Evolutionary conservation across 2,329 filamentous ascomycete species (phyloP).

Genomic region (Leptographium galeiforme): DNA sequence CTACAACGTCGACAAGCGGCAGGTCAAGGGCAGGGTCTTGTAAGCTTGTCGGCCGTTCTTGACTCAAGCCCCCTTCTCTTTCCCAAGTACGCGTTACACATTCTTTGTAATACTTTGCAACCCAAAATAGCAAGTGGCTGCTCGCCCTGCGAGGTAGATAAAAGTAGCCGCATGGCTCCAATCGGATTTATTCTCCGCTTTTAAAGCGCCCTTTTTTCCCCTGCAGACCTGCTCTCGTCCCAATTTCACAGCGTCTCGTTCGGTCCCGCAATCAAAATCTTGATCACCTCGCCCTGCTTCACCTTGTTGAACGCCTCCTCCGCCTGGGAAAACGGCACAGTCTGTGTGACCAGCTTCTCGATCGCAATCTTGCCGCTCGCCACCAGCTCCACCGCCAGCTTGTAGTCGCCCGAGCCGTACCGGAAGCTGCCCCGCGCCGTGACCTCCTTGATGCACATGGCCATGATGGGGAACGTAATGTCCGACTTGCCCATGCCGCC

Average conservation of each 20-base stretch:
- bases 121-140: too few species aligned
- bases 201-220: too few species aligned
- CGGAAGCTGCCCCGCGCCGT: conserved; percentile 80
- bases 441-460: conserved; percentile 78
- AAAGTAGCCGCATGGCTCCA: too few species aligned
- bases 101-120: background rate
- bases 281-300: conserved; percentile 66
- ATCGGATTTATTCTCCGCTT: too few species aligned
- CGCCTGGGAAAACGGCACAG: conserved; percentile 68
- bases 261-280: conserved; percentile 53
- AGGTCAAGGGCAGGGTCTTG: conserved; percentile 6
- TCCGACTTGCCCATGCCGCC: conserved; percentile 82
- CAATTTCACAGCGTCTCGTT: conserved; percentile 38
- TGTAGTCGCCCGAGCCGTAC: conserved; percentile 80
- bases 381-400: conserved; percentile 67
- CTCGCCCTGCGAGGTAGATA: too few species aligned
- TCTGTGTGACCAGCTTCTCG: conserved; percentile 67
- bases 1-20: conserved; percentile 1
- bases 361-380: conserved; percentile 60
- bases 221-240: background rate
- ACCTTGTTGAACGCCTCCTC: conserved; percentile 81
- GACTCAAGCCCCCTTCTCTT: too few species aligned
- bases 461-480: conserved; percentile 85
- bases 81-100: background rate
- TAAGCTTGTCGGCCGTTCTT: background rate